Conservation (phyloP, 2,329 filamentous ascomycete species). For the Elsinoe necatrix region DNA sequence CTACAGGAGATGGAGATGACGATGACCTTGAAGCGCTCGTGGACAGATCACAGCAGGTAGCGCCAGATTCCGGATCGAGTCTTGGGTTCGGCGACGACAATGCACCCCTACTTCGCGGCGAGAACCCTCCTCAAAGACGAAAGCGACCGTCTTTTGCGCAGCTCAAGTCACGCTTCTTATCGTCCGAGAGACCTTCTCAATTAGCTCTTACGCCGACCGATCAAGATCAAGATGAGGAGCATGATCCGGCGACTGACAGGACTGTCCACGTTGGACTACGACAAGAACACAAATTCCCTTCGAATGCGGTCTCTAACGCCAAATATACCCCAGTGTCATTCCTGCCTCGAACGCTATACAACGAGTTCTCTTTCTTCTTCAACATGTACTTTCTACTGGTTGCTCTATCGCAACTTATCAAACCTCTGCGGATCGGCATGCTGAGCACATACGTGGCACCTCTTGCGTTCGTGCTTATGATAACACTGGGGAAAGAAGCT, state of each 20-base stretch:
- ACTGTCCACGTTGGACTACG: conserved; percentile 65
- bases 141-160: conserved; percentile 12
- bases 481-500: conserved; percentile 93
- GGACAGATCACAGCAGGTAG: conserved; percentile 45
- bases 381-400: conserved; percentile 98
- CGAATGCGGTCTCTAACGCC: conserved; percentile 89
- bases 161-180: conserved; percentile 21
- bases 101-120: conserved; percentile 54
- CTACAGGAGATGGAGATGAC: conserved; percentile 46
- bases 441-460: conserved; percentile 91
- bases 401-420: conserved; percentile 86
- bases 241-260: conserved; percentile 60
- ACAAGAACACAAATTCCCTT: conserved; percentile 70
- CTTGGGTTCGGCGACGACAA: conserved; percentile 57
- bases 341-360: conserved; percentile 87
- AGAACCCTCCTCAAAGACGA: not conserved
- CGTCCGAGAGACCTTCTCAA: conserved; percentile 23
- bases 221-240: conserved; percentile 38
- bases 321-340: conserved; percentile 97
- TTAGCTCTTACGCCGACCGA: conserved; percentile 25
- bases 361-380: conserved; percentile 99
- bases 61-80: conserved; percentile 51
- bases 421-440: conserved; percentile 82
- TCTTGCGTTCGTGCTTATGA: conserved; percentile 79
- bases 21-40: conserved; percentile 59